Percentiles rank a stretch among this genome's conserved stretches.
Evolutionary conservation across 176 grass and related monocot species (phyloP).

Genomic region (Musa beccarii): DNA sequence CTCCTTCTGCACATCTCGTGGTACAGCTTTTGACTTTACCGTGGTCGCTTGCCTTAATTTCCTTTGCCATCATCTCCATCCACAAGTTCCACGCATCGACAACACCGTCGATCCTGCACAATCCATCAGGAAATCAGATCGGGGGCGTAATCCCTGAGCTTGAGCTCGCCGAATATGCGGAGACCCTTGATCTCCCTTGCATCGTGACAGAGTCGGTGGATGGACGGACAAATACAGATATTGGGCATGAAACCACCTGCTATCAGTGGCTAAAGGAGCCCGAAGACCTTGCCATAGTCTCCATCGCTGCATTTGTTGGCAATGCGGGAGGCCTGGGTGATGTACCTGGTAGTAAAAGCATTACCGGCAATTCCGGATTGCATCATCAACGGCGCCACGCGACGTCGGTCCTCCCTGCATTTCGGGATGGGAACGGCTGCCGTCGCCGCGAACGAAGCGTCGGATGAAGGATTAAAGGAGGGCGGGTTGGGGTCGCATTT

Average conservation of each 20-base stretch:
- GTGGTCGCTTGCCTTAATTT: slow-evolving; percentile 45
- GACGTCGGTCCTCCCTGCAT: slow-evolving; percentile 34
- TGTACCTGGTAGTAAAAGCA: slow-evolving; percentile 25
- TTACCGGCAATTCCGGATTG: slow-evolving; percentile 27
- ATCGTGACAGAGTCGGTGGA: slow-evolving; percentile 34
- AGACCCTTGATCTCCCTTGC: slow-evolving; percentile 44
- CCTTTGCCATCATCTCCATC: slow-evolving; percentile 62
- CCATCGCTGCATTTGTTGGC: slow-evolving; percentile 30
- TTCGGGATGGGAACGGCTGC: slow-evolving; percentile 18
- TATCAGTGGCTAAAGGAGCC: slow-evolving; percentile 75
- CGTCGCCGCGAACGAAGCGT: slow-evolving; percentile 14
- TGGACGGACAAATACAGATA: slow-evolving; percentile 38
- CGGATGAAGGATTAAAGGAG: slow-evolving; percentile 28
- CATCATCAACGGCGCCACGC: slow-evolving; percentile 45
- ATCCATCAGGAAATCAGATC: slow-evolving; percentile 29
- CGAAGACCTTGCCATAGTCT: slow-evolving; percentile 57
- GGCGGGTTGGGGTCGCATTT: slow-evolving; percentile 11
- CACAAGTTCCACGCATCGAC: slow-evolving; percentile 33
- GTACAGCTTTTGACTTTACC: slow-evolving; percentile 37
- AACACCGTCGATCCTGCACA: slow-evolving; percentile 32
- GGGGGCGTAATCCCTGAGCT: slow-evolving; percentile 51
- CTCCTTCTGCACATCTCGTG: slow-evolving; percentile 63
- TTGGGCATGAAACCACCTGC: slow-evolving; percentile 30
- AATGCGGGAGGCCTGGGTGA: slow-evolving; percentile 42
- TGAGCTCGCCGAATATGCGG: slow-evolving; percentile 55